A percentile compares a stretch with the other conserved stretches of the same genome.
phyloP scores from a whole-genome alignment of 2,329 filamentous ascomycete species.

The Fusarium mundagurra region DNA sequence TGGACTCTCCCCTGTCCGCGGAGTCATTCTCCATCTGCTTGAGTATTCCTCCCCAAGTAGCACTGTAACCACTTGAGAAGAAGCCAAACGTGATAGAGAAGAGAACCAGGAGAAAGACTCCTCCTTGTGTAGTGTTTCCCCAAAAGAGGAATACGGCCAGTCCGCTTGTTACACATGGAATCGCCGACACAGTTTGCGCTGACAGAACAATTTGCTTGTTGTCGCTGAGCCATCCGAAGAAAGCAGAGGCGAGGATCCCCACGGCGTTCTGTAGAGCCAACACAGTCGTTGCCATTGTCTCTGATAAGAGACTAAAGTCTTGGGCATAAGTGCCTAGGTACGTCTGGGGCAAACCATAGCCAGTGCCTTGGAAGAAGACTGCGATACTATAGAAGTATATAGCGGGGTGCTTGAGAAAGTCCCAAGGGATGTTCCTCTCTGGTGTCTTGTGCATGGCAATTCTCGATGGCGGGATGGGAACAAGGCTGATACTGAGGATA shows the following conservation, averaged over 20 bases:
- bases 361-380: background rate
- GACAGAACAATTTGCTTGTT: background rate
- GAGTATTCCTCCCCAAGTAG: background rate
- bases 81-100: background rate
- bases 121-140: background rate
- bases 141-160: background rate
- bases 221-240: background rate
- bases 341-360: background rate
- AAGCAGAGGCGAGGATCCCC: background rate
- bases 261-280: background rate
- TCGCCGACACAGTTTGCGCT: background rate
- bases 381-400: slow-evolving; percentile 1
- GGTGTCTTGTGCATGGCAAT: background rate
- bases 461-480: background rate
- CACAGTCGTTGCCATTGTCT: background rate
- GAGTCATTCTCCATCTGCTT: background rate
- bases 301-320: background rate
- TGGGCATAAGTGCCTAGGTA: background rate
- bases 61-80: background rate
- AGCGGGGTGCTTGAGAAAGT: background rate
- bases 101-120: background rate
- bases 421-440: background rate
- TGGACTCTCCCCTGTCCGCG: background rate
- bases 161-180: background rate
- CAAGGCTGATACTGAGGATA: background rate